Base-by-base conservation (phyloP, 805 yeast genomes). In the Zygotorulaspora florentina region DNA sequence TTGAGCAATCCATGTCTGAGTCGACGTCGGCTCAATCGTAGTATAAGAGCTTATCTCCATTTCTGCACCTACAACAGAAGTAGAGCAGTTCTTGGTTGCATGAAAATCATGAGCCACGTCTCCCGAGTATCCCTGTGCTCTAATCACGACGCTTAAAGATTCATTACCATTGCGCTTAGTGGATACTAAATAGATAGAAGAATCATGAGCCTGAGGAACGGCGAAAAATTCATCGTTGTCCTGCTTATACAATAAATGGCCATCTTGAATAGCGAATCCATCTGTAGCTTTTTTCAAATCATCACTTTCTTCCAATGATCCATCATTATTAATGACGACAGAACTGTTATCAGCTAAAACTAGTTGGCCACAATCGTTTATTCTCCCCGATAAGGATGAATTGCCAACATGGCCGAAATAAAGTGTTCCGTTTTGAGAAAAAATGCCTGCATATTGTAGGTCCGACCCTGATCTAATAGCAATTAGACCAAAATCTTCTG, bases 191-290 rank as follows among this genome's bases (percentile, higher is more conserved):
- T 66, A 66, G 15, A 12, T 29, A 12, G 33, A 29, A 29, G 33
- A 29, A 13, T 45, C 34, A 8, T 39, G 20, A n/a, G 53, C 50
- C 35, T 66, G 55, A 35, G 73, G 71, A 47, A 71, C 66, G 33
- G 75, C 75, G 35, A 62, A 57, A 65, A 73, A 76, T 30, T 54
- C 65, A 26, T 58, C 52, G 16, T 50, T 43, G 35, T 67, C 71
- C 5, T 29, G 33, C 29, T 64, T 50, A 56, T 60, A 69, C 2
- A 55, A 52, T 58, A 76, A 66, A 56, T 65, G 55, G 34, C 72
- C 74, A 33, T 63, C 59, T 5, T 53, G 26, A 49, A 76, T 63
- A 33, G 72, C 55, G 57, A 72, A 76, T 3, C 74, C 71, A 16
- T 64, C 47, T 28, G 66, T 39, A 31, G 57, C 63, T 39, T 63